phyloP scores from a whole-genome alignment of 2,329 filamentous ascomycete species.

The Fusarium anthophilum region DNA sequence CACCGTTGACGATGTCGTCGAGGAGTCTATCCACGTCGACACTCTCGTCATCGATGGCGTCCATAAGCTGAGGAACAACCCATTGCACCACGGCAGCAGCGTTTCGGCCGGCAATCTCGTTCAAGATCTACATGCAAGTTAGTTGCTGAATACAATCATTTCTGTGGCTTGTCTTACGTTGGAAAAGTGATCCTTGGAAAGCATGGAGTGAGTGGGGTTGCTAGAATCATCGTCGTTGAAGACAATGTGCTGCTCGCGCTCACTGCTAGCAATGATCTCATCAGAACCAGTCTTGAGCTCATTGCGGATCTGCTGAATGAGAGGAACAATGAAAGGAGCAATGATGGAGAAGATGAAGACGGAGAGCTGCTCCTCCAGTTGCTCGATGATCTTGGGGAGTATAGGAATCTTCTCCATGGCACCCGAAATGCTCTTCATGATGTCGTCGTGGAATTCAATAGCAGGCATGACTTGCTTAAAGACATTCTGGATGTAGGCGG shows the following conservation, averaged over 20 bases:
- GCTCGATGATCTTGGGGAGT: conserved; percentile 84
- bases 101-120: conserved; percentile 86
- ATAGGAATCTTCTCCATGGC: conserved; percentile 88
- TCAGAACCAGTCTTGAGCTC: conserved; percentile 87
- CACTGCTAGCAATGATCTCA: conserved; percentile 86
- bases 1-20: conserved; percentile 80
- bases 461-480: conserved; percentile 86
- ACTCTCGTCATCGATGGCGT: conserved; percentile 83
- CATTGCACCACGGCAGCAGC: conserved; percentile 82
- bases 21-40: conserved; percentile 75
- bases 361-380: conserved; percentile 87
- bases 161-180: conserved; percentile 62
- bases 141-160: not conserved
- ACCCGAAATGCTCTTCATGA: conserved; percentile 81
- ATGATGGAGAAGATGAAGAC: conserved; percentile 92
- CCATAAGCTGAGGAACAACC: conserved; percentile 89
- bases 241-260: conserved; percentile 85
- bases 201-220: conserved; percentile 93
- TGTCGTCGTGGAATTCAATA: conserved; percentile 88
- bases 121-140: conserved; percentile 66
- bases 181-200: conserved; percentile 95
- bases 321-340: conserved; percentile 85
- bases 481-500: conserved; percentile 76
- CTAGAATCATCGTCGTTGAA: conserved; percentile 80
- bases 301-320: conserved; percentile 86